phyloP scores from a whole-genome alignment of 2,329 filamentous ascomycete genomes.

The Colletotrichum filicis region DNA sequence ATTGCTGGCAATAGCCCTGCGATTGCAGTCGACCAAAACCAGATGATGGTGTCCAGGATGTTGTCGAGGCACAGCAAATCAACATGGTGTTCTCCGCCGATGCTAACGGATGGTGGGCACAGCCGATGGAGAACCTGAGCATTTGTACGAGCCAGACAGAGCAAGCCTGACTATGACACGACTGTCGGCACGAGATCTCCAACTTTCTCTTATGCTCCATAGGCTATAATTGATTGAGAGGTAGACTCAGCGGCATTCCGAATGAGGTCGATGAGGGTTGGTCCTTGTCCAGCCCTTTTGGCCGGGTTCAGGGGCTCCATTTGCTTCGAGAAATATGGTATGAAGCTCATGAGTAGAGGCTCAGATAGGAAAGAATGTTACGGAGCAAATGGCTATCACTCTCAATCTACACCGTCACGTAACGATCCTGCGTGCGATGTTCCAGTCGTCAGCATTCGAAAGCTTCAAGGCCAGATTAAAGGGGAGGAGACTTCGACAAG shows the following conservation, averaged over 20 bases:
- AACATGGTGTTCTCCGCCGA: background rate
- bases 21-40: background rate
- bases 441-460: no score
- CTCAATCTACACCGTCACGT: no score
- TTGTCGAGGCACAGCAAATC: background rate
- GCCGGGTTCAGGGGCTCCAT: background rate
- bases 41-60: background rate
- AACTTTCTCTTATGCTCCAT: no score
- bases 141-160: background rate
- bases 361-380: no score
- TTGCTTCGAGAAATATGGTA: background rate
- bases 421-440: no score
- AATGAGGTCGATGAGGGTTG: background rate
- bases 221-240: background rate
- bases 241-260: background rate
- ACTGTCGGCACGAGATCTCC: background rate
- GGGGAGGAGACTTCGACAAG: no score
- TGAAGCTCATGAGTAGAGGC: no score
- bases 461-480: no score
- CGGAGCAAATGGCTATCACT: no score
- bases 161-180: background rate
- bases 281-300: background rate
- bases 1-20: background rate
- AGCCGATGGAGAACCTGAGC: background rate
- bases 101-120: background rate